Percentiles rank a stretch among this genome's conserved stretches.
Conservation (phyloP, 208 protist genomes). For the Leishmania turanica region DNA sequence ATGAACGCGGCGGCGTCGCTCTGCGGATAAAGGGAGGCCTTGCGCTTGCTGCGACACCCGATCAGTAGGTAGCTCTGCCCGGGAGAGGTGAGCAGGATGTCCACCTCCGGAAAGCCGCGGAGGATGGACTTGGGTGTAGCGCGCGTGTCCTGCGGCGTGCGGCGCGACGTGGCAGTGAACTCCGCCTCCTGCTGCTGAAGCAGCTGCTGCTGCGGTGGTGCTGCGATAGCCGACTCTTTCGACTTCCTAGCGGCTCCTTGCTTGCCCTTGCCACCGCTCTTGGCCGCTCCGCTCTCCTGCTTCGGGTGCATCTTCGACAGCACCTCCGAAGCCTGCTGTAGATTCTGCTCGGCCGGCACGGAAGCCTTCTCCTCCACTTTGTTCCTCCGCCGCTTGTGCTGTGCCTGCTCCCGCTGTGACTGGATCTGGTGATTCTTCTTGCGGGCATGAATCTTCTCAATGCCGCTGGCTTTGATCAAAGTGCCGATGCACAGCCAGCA, state of each 20-base stretch:
- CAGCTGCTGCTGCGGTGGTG: not conserved
- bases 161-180: conserved; percentile 30
- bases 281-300: not conserved
- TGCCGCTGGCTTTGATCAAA: conserved; percentile 23
- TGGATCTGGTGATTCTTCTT: conserved; percentile 39
- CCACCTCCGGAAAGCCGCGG: conserved; percentile 61
- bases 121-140: conserved; percentile 45
- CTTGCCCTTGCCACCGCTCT: not conserved
- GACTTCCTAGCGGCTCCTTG: not conserved
- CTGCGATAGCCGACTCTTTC: not conserved
- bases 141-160: conserved; percentile 24
- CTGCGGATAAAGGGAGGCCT: conserved; percentile 57
- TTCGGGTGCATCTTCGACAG: conserved; percentile 11
- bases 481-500: conserved; percentile 46
- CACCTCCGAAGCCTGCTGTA: conserved; percentile 26
- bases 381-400: conserved; percentile 23
- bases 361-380: conserved; percentile 29
- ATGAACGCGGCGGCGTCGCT: conserved; percentile 45
- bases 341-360: conserved; percentile 27
- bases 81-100: conserved; percentile 66
- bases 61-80: conserved; percentile 65
- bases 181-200: conserved; percentile 2
- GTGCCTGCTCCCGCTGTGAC: conserved; percentile 30
- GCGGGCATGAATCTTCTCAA: conserved; percentile 34
- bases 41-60: conserved; percentile 67